Evolutionary conservation across 805 yeast genomes (phyloP).

Genomic region (Lachancea quebecensis): DNA sequence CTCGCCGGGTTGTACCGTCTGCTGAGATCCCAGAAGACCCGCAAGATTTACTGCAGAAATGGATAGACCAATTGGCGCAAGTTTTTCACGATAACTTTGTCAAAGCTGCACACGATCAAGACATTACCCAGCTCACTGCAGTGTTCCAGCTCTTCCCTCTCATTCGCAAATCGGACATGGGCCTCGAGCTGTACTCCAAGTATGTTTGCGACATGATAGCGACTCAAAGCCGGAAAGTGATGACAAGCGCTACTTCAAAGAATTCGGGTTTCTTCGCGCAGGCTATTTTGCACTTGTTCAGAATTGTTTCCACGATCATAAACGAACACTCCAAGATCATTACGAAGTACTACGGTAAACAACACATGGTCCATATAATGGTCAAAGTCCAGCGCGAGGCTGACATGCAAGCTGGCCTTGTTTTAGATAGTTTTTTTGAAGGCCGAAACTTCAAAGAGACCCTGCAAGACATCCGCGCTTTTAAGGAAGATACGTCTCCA

Average conservation of each 20-base stretch:
- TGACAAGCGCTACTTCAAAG: slow-evolving; percentile 39
- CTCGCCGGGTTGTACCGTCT: slow-evolving; percentile 77
- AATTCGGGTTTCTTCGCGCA: slow-evolving; percentile 49
- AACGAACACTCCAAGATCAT: slow-evolving; percentile 83
- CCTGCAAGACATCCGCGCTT: slow-evolving; percentile 37
- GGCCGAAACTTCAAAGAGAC: slow-evolving; percentile 51
- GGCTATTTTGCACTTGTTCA: slow-evolving; percentile 63
- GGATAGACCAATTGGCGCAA: slow-evolving; percentile 52
- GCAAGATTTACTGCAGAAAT: slow-evolving; percentile 42
- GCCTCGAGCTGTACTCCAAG: slow-evolving; percentile 73
- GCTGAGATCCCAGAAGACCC: slow-evolving; percentile 82
- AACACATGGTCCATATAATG: slow-evolving; percentile 59
- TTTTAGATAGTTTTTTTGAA: slow-evolving; percentile 81
- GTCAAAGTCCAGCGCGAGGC: slow-evolving; percentile 76
- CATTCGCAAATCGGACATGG: slow-evolving; percentile 62
- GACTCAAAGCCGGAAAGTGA: slow-evolving; percentile 63
- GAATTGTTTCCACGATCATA: slow-evolving; percentile 75
- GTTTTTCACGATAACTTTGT: slow-evolving; percentile 59
- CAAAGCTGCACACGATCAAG: slow-evolving; percentile 57
- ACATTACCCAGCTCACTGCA: slow-evolving; percentile 64
- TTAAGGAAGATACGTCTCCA: slow-evolving; percentile 8
- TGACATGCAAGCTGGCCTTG: slow-evolving; percentile 86
- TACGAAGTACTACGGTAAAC: slow-evolving; percentile 57
- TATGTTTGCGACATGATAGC: slow-evolving; percentile 83
- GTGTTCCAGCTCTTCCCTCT: slow-evolving; percentile 85